phyloP scores from a whole-genome alignment of 495 filamentous ascomycete species.

The Oleoguttula mirabilis region DNA sequence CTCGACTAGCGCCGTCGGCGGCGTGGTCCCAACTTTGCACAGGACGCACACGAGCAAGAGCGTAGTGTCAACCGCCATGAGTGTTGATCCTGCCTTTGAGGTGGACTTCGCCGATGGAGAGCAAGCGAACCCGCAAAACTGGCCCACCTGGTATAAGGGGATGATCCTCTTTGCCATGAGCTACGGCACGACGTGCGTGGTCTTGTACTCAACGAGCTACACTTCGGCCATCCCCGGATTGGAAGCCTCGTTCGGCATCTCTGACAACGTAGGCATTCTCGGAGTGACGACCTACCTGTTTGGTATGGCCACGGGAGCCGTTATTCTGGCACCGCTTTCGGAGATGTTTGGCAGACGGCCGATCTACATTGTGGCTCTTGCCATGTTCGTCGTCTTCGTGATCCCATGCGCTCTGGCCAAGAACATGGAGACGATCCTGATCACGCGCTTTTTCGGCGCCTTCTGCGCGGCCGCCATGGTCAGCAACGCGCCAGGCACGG shows the following conservation, averaged over 20 bases:
- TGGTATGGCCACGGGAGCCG: slow-evolving; percentile 58
- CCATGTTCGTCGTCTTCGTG: slow-evolving; percentile 51
- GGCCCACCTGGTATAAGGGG: slow-evolving; percentile 55
- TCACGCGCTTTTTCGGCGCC: slow-evolving; percentile 64
- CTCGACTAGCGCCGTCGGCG: slow-evolving; percentile 9
- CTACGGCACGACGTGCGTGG: slow-evolving; percentile 61
- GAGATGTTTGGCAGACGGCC: slow-evolving; percentile 70
- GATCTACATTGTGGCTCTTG: slow-evolving; percentile 54
- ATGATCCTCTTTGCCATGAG: slow-evolving; percentile 53
- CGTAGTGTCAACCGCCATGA: slow-evolving; percentile 2
- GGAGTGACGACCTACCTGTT: slow-evolving; percentile 71
- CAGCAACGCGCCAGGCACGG: slow-evolving; percentile 67
- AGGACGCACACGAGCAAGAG: slow-evolving; percentile 1
- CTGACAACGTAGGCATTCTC: slow-evolving; percentile 49
- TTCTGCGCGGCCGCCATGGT: slow-evolving; percentile 69
- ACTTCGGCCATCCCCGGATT: slow-evolving; percentile 56
- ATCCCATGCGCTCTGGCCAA: slow-evolving; percentile 60
- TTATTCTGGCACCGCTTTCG: slow-evolving; percentile 63
- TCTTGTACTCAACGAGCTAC: slow-evolving; percentile 80
- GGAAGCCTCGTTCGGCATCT: slow-evolving; percentile 51
- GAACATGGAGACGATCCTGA: slow-evolving; percentile 50
- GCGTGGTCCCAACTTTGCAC: slow-evolving; percentile 4
- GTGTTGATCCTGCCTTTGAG: slow-evolving; percentile 51
- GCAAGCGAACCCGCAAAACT: slow-evolving; percentile 61
- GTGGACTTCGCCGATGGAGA: slow-evolving; percentile 59